Evolutionary conservation across 768 basidiomycete genomes (phyloP).

Genomic region (Lentinula detonsa): DNA sequence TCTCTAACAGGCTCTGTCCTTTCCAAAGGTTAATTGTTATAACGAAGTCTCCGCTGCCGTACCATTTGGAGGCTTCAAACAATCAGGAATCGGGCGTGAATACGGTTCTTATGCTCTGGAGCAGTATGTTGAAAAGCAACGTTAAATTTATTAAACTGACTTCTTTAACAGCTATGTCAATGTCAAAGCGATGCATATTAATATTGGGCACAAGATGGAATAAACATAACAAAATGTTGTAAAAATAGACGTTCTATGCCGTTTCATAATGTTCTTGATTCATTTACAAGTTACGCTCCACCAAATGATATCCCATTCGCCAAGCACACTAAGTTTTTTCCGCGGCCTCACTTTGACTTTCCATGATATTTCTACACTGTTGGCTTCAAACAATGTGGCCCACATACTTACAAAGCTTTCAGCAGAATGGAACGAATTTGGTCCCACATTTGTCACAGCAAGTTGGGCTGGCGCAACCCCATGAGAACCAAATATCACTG

Average conservation of each 20-base stretch:
- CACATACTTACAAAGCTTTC: slow-evolving; percentile 3
- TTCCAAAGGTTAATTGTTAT: slow-evolving; percentile 31
- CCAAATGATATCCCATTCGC: slow-evolving; percentile 4
- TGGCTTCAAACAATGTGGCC: background rate
- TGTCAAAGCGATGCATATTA: slow-evolving; percentile 62
- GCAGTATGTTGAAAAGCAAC: slow-evolving; percentile 31
- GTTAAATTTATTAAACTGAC: slow-evolving; percentile 2
- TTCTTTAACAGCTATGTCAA: slow-evolving; percentile 37
- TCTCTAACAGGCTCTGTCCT: background rate
- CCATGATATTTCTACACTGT: background rate
- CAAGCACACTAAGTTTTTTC: background rate
- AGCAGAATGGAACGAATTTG: background rate
- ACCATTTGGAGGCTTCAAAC: slow-evolving; percentile 73
- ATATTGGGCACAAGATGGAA: slow-evolving; percentile 30
- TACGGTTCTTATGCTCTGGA: slow-evolving; percentile 57
- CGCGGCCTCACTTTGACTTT: background rate
- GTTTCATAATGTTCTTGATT: background rate
- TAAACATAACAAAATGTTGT: background rate
- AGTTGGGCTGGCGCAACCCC: slow-evolving; percentile 26
- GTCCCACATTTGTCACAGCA: background rate
- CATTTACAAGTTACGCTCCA: background rate
- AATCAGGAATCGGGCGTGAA: slow-evolving; percentile 66
- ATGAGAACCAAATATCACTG: slow-evolving; percentile 40
- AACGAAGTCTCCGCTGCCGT: slow-evolving; percentile 37
- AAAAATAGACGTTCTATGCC: background rate